Evolutionary conservation across 345 rosid species (phyloP).

Genomic region (Clarkia xantiana): DNA sequence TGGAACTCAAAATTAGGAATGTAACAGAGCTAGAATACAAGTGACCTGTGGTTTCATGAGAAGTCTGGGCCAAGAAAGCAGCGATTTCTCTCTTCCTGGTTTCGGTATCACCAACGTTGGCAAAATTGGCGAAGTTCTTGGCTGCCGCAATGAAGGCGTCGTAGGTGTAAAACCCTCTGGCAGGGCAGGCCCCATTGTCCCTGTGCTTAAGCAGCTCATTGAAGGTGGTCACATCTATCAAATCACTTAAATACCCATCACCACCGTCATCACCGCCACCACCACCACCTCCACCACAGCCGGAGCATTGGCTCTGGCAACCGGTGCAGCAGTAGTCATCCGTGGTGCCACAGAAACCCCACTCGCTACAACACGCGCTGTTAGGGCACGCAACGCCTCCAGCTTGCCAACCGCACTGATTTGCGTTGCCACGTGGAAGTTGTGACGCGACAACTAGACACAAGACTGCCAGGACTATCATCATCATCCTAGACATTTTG

Average conservation of each 20-base stretch:
- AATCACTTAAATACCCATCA: slow-evolving; percentile 10
- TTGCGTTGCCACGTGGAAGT: slow-evolving; percentile 12
- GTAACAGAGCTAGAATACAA: too few species aligned
- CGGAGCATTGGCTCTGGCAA: slow-evolving; percentile 51
- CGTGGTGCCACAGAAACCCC: slow-evolving; percentile 40
- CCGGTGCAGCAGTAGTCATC: slow-evolving; percentile 23
- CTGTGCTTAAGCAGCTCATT: slow-evolving; percentile 38
- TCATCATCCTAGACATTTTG: too few species aligned
- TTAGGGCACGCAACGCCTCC: slow-evolving; percentile 35
- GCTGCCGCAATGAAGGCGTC: slow-evolving; percentile 55
- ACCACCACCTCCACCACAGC: slow-evolving; percentile 4
- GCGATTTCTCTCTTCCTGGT: slow-evolving; percentile 39
- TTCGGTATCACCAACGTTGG: slow-evolving; percentile 18
- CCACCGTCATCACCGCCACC: too few species aligned
- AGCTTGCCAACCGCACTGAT: slow-evolving; percentile 45
- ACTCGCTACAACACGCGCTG: slow-evolving; percentile 29
- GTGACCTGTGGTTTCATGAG: slow-evolving; percentile 58
- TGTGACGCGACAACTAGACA: too few species aligned
- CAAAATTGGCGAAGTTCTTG: slow-evolving; percentile 31
- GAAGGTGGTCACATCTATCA: slow-evolving; percentile 25
- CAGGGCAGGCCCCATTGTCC: slow-evolving; percentile 36
- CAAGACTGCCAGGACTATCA: too few species aligned
- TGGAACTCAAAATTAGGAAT: too few species aligned
- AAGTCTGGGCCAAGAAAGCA: slow-evolving; percentile 57
- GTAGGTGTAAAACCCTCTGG: slow-evolving; percentile 46